Percentiles rank a stretch among this genome's conserved stretches.
These are phyloP conservation scores for Hyaloscypha bicolor DNA, from an alignment of 495 filamentous ascomycete genomes.

Conservation along the genomic window DNA sequence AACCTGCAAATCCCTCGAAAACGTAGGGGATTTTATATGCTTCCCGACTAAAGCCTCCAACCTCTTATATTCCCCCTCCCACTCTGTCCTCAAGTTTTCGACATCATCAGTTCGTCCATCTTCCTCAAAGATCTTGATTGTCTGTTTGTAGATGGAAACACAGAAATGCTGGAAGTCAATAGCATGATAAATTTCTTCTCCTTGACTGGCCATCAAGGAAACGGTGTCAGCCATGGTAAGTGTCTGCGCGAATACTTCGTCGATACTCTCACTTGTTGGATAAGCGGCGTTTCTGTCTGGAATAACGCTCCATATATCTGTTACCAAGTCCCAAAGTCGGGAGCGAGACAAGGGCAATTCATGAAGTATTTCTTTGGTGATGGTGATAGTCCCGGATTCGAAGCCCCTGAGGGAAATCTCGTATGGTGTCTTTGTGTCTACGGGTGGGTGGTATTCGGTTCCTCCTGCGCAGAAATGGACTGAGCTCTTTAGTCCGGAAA, in stretches of 20 bases:
- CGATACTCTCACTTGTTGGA: neutral
- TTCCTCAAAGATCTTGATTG: neutral
- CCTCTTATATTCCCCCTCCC: neutral
- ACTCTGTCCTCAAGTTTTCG: neutral
- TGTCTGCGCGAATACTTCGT: neutral
- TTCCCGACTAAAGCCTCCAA: neutral
- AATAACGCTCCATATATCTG: neutral
- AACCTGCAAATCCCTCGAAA: neutral
- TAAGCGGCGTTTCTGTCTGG: neutral
- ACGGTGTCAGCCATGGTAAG: neutral
- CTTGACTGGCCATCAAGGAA: neutral
- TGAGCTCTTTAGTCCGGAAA: neutral
- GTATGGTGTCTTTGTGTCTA: neutral
- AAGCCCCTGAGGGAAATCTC: neutral
- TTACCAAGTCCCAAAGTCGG: neutral
- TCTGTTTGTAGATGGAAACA: neutral
- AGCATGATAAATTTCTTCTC: neutral
- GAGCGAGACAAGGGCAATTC: neutral
- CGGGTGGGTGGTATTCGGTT: neutral
- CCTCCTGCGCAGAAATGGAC: neutral
- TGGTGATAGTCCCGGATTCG: neutral
- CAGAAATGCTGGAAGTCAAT: slow-evolving; percentile 5
- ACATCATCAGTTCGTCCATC: neutral
- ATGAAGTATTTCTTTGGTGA: neutral
- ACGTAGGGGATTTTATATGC: neutral